These are phyloP conservation scores for Cryphonectria parasitica DNA, from an alignment of 2,329 filamentous ascomycete genomes.

Conservation along the genomic window DNA sequence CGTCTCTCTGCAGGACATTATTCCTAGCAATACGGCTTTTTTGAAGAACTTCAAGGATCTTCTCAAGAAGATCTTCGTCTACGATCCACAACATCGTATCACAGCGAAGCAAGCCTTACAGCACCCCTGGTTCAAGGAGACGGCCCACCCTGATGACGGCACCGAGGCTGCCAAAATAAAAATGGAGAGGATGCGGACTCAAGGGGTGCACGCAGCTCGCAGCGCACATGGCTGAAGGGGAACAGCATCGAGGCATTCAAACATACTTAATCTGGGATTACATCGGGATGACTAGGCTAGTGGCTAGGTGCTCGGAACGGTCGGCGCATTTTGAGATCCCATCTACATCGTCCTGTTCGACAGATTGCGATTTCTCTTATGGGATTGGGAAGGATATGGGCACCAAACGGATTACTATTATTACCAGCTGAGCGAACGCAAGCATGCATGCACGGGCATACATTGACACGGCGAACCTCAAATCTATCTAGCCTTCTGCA, in stretches of 20 bases:
- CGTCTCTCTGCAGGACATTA: constrained; percentile 58
- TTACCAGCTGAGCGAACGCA: not conserved
- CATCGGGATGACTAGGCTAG: constrained; percentile 16
- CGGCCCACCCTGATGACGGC: constrained; percentile 66
- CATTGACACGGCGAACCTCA: constrained; percentile 15
- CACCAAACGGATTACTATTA: constrained; percentile 5
- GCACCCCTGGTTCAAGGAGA: constrained; percentile 71
- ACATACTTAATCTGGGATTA: constrained; percentile 24
- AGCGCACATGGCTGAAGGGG: constrained; percentile 29
- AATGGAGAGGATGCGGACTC: constrained; percentile 52
- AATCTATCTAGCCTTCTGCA: constrained; percentile 20
- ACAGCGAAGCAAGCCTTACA: constrained; percentile 68
- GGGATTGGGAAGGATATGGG: constrained; percentile 16
- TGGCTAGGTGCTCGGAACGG: constrained; percentile 22
- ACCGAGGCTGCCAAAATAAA: constrained; percentile 70
- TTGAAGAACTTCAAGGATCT: constrained; percentile 67
- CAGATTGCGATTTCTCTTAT: constrained; percentile 18
- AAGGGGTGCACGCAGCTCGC: constrained; percentile 37
- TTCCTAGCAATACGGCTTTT: constrained; percentile 63
- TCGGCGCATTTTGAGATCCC: constrained; percentile 22
- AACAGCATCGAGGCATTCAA: constrained; percentile 13
- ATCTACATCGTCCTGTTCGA: constrained; percentile 24
- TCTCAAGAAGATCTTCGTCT: constrained; percentile 68
- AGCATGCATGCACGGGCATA: not conserved
- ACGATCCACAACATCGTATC: constrained; percentile 67